Evolutionary conservation across 2,329 filamentous ascomycete species (phyloP), one percentile per base, ranked within the genome.

Genomic region (Cercospora citrullina): DNA sequence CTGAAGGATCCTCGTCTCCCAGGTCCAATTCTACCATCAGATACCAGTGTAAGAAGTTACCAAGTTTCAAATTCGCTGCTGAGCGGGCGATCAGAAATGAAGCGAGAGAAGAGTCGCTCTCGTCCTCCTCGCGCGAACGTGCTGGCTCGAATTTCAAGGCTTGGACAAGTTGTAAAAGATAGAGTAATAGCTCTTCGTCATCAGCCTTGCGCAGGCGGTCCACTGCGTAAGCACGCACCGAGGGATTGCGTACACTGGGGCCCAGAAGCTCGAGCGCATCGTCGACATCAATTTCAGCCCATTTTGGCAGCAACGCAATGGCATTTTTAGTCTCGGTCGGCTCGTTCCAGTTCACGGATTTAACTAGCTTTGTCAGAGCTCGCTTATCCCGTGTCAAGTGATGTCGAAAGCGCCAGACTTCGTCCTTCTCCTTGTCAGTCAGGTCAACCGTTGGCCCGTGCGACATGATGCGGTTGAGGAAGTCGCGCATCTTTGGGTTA

Each of bases 31-130:
- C 96, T 1, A 99, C 95, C 89, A 97, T 97, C 2, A 99, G 85
- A 79, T 98, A 99, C 95, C 95, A 99, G 79, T 97, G 92, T 64
- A 99, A 88, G 80, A 96, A 97, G 77, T 96, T 99, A 31, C 94
- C 95, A 1, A 99, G 86, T 68, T 91, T 90, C 75, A 97, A 92
- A 76, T 96, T 98, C 69, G 90, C 89, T 14, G 92, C 91, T 3
- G 95, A 96, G 39, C 95, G 88, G 1, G 91, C 88, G 65, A 99
- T 95, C 3, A 99, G 84, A 76, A 99, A 99, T 26, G 87, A 88
- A 2, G 94, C 94, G 5, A 99, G 83, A 0, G 94, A 97, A 0
- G 94, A 97, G 74, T 95, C 91, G 1, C 86, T 85, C 31, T 86
- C 84, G 4, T 87, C 83, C 6, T 75, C 72, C 12, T 76, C 73